Base-by-base conservation (phyloP, 352 stramenopile species). In the Stramenopiles sp. region DNA sequence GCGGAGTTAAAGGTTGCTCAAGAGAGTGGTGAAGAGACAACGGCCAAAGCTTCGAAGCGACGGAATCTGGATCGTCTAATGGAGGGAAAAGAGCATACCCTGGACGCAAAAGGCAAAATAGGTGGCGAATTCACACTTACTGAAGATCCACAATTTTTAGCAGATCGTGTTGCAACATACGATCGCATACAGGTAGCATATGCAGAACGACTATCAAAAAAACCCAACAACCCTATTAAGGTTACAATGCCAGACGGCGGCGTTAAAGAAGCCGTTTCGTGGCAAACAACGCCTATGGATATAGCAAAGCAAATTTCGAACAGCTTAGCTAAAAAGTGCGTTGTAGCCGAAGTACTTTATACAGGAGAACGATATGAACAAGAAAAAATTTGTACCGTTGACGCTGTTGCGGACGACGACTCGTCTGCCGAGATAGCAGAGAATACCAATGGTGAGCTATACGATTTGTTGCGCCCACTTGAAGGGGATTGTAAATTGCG, bases 191-290 rank as follows among this genome's bases (percentile, higher is more conserved):
- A 93, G 85, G 87, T 85, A 25, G 81, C 44, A 78, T 89, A 94
- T 84, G 86, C 89, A 83, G 85, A 88, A 80, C 82, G 90, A 14
- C n/a, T 85, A 83, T 33, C 91, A 76, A 86, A 85, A 7, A 97
- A 97, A 82, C 89, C 90, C 30, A 88, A 91, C 67, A 89, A 90
- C 75, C 85, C 90, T 76, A 99, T 99, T 84, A 90, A 87, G 67
- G 93, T 99, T 82, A 98, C 94, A 44, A 89, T 99, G 75, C 97
- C 97, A 0, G 96, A 99, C 86, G 96, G 96, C 55, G 95, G 87
- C 0, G 85, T 95, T 30, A 93, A 96, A 86, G 88, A 95, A 29
- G 95, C 94, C 39, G 81, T 91, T 7, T 92, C 91, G 25, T 98
- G 90, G 87, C 88, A 96, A 86, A 99, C 95, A 75, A 97, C 95